phyloP scores from a whole-genome alignment of 106 monocot genomes.

The Apostasia ramifera region DNA sequence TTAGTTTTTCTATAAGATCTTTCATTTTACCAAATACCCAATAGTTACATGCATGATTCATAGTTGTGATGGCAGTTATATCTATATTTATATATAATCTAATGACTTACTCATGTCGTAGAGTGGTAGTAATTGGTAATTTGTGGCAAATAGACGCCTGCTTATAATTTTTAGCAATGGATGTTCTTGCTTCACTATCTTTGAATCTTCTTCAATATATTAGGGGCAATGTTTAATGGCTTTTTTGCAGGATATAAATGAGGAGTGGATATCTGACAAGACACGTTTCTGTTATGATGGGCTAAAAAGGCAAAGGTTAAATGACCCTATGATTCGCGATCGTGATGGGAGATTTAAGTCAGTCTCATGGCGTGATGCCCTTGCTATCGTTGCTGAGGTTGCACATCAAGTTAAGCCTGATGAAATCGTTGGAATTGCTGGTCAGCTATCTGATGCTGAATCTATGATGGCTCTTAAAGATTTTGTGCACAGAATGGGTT shows the following conservation, averaged over 20 bases:
- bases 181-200: not conserved
- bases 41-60: too few relatives aligned
- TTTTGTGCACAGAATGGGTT: slow-evolving; percentile 86
- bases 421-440: slow-evolving; percentile 97
- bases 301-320: slow-evolving; percentile 89
- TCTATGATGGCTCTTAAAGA: slow-evolving; percentile 99
- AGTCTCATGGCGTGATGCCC: slow-evolving; percentile 91
- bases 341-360: slow-evolving; percentile 89
- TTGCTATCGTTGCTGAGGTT: slow-evolving; percentile 86
- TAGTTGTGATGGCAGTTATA: too few relatives aligned
- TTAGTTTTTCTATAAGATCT: too few relatives aligned
- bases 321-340: slow-evolving; percentile 98
- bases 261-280: slow-evolving; percentile 99
- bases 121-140: too few relatives aligned
- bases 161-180: not conserved
- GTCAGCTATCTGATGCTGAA: slow-evolving; percentile 95
- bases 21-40: too few relatives aligned
- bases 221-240: not conserved
- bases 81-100: too few relatives aligned
- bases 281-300: slow-evolving; percentile 98
- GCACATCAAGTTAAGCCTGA: slow-evolving; percentile 79
- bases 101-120: too few relatives aligned
- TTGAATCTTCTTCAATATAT: slow-evolving; percentile 1
- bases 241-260: slow-evolving; percentile 86
- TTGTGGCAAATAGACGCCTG: not conserved